Evolutionary conservation across 208 protist genomes (phyloP), one percentile per base, ranked within the genome.

Genomic region (Blastocrithidia nonstop): DNA sequence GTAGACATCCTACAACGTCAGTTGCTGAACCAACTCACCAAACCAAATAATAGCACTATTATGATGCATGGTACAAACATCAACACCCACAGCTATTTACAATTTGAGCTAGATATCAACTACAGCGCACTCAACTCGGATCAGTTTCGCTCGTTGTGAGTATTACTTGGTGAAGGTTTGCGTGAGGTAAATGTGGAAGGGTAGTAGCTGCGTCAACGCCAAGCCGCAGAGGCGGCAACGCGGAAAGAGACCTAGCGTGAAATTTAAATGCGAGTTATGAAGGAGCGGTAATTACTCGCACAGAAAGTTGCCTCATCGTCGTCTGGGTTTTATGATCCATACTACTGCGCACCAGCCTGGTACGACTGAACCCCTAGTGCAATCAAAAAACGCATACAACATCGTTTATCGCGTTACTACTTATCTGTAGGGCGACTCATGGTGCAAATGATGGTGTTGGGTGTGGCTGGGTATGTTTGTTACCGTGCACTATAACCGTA

Each of bases 361-460:
- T 89, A 70, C 37, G 80, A 89, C 61, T 89, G 75, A 72, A 60
- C 46, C 1, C 75, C 75, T n/a, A 42, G 55, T 2, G 80, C 80
- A 27, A 64, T 89, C 20, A 50, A 58, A 15, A 57, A 57, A 24
- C 71, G 80, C 7, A 56, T 89, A 47, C 57, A 70, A 42, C 72
- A 83, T 54, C 71, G 76, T 44, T 41, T 83, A 22, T 48, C 55
- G 29, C 20, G 50, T 17, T 76, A 76, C 40, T 88, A 83, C 54
- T 54, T 52, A 16, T 59, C 62, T 19, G 48, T 89, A 4, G 80
- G 80, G 5, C 63, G 63, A 27, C 52, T 89, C 9, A 63, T 66
- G 5, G 66, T 89, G 25, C 68, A 83, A 57, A 23, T 58, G 25
- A 39, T 50, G 17, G 56, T 85, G 40, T 16, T 89, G 4, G 61